phyloP scores from a whole-genome alignment of 2,329 filamentous ascomycete species.

The Parastagonospora avenae region DNA sequence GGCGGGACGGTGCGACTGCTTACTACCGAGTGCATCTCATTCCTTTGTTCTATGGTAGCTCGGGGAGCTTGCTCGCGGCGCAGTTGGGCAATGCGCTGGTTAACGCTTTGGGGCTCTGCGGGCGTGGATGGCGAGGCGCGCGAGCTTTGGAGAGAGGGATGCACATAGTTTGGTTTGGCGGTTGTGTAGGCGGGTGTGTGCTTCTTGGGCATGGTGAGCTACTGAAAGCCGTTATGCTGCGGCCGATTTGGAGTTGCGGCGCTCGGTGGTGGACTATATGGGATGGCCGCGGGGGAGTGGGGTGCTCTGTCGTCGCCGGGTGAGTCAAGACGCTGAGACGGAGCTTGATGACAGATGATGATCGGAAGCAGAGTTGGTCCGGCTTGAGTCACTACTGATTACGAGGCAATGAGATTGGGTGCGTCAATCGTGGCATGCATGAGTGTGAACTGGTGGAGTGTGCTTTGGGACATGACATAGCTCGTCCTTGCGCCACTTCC shows the following conservation, averaged over 20 bases:
- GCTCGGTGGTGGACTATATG: slow-evolving; percentile 6
- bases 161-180: slow-evolving; percentile 48
- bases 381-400: background rate
- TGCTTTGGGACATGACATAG: background rate
- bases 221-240: background rate
- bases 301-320: slow-evolving; percentile 2
- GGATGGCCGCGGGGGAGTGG: slow-evolving; percentile 7
- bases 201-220: slow-evolving; percentile 54
- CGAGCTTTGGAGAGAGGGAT: slow-evolving; percentile 43
- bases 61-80: slow-evolving; percentile 50
- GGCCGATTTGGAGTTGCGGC: background rate
- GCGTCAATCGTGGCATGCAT: background rate
- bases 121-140: slow-evolving; percentile 25
- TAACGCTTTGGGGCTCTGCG: slow-evolving; percentile 48
- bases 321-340: slow-evolving; percentile 11
- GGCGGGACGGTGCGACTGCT: slow-evolving; percentile 53
- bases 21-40: slow-evolving; percentile 49
- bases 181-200: slow-evolving; percentile 49
- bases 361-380: background rate
- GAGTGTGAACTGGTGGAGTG: background rate
- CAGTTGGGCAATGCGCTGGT: slow-evolving; percentile 54
- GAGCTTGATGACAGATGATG: background rate
- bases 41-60: slow-evolving; percentile 46
- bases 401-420: background rate
- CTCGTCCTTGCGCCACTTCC: slow-evolving; percentile 13